A percentile compares a stretch with the other conserved stretches of the same genome.
Evolutionary conservation across 345 rosid genomes (phyloP).

Genomic region (Carallia pectinifolia): DNA sequence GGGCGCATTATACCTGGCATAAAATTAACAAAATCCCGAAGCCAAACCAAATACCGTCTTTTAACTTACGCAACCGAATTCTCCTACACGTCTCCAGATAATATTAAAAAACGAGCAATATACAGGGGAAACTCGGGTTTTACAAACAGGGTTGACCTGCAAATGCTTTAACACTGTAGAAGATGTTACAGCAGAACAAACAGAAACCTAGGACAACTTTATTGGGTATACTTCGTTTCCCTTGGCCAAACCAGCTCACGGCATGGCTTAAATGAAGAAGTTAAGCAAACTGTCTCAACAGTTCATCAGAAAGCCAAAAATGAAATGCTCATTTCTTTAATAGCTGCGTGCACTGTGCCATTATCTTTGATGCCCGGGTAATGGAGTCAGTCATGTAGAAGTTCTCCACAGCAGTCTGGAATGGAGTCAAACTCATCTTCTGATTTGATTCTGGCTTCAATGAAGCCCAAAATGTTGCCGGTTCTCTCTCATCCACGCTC

Average conservation of each 20-base stretch:
- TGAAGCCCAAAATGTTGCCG: constrained; percentile 61
- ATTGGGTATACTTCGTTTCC: constrained; percentile 31
- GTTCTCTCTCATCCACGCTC: constrained; percentile 71
- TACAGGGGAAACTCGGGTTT: neutral
- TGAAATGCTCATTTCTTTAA: constrained; percentile 58
- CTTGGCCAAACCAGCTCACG: neutral
- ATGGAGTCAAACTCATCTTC: constrained; percentile 53
- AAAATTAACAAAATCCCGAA: no score
- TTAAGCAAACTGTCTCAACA: constrained; percentile 19
- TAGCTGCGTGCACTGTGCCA: constrained; percentile 93
- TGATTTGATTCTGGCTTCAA: constrained; percentile 51
- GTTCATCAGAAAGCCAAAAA: constrained; percentile 30
- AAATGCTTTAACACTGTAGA: constrained; percentile 23
- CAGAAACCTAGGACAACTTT: constrained; percentile 19
- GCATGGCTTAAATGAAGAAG: constrained; percentile 17
- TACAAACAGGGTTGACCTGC: constrained; percentile 4
- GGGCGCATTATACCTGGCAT: no score
- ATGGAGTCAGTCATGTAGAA: constrained; percentile 95
- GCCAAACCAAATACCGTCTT: no score
- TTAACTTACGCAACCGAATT: no score
- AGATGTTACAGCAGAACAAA: constrained; percentile 26
- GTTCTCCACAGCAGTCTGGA: constrained; percentile 58
- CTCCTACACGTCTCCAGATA: no score
- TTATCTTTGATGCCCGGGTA: constrained; percentile 95
- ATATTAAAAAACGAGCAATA: neutral